Percentiles rank a stretch among this genome's conserved stretches.
These are phyloP conservation scores for Talaromyces wortmannii DNA, from an alignment of 495 filamentous ascomycete genomes.

Conservation along the genomic window DNA sequence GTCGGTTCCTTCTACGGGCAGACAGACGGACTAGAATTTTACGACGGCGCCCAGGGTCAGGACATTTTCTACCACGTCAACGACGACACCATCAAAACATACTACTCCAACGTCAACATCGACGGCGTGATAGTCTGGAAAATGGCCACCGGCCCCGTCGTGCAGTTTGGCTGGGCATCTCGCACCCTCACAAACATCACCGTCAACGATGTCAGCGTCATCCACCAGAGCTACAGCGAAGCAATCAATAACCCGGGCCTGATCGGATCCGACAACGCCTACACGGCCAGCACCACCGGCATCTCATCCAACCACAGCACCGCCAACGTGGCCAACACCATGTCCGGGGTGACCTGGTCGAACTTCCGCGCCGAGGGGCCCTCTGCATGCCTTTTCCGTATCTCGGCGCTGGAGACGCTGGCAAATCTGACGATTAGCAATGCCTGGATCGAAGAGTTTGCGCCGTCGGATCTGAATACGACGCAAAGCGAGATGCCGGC, in stretches of 20 bases:
- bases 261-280: neutral
- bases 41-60: slow-evolving; percentile 5
- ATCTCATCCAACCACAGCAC: neutral
- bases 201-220: slow-evolving; percentile 16
- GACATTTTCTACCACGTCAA: slow-evolving; percentile 20
- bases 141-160: slow-evolving; percentile 9
- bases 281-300: neutral
- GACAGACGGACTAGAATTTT: slow-evolving; percentile 16
- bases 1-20: slow-evolving; percentile 18
- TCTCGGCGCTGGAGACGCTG: neutral
- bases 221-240: slow-evolving; percentile 15
- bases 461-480: neutral
- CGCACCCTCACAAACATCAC: slow-evolving; percentile 14
- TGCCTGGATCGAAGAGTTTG: neutral
- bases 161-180: slow-evolving; percentile 21
- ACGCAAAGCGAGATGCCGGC: neutral
- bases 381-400: neutral
- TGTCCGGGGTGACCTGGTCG: neutral
- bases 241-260: neutral
- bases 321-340: neutral
- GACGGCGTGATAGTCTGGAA: slow-evolving; percentile 12
- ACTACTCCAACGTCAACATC: slow-evolving; percentile 9
- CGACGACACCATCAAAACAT: slow-evolving; percentile 18
- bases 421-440: neutral
- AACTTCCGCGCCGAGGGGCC: neutral